phyloP scores from a whole-genome alignment of 169 alveolate genomes.

The Cryptosporidium canis region DNA sequence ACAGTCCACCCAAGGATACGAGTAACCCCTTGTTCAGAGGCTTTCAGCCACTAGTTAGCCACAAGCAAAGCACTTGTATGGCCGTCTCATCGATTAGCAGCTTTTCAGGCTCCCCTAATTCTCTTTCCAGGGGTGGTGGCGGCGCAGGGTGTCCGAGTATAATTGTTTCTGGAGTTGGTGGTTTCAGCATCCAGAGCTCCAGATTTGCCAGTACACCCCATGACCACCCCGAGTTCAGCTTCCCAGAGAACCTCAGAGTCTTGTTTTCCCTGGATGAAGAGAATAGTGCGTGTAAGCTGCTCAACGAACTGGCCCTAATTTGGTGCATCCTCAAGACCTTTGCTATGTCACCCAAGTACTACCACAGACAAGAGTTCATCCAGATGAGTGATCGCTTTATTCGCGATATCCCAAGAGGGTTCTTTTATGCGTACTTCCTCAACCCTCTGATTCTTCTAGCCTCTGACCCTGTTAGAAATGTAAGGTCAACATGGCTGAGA shows the following conservation, averaged over 20 bases:
- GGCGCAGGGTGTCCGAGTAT: neutral
- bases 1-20: neutral
- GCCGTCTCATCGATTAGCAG: neutral
- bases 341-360: slow-evolving; percentile 58
- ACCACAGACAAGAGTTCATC: slow-evolving; percentile 68
- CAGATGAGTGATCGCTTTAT: slow-evolving; percentile 69
- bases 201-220: neutral
- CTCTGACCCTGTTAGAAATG: slow-evolving; percentile 63
- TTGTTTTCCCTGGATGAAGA: slow-evolving; percentile 12
- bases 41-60: neutral
- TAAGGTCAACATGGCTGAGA: slow-evolving; percentile 48
- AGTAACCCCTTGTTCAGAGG: neutral
- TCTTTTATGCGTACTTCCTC: slow-evolving; percentile 47
- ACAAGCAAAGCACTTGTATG: neutral
- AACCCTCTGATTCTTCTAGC: slow-evolving; percentile 45
- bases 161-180: no score
- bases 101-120: neutral
- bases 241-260: neutral
- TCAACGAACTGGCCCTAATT: slow-evolving; percentile 49
- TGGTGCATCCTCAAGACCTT: slow-evolving; percentile 66
- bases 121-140: neutral
- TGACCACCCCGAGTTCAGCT: neutral
- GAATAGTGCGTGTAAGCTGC: neutral
- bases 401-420: slow-evolving; percentile 56
- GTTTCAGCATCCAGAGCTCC: neutral